Conservation (phyloP, 2,329 filamentous ascomycete species). For the Thermoascus crustaceus region DNA sequence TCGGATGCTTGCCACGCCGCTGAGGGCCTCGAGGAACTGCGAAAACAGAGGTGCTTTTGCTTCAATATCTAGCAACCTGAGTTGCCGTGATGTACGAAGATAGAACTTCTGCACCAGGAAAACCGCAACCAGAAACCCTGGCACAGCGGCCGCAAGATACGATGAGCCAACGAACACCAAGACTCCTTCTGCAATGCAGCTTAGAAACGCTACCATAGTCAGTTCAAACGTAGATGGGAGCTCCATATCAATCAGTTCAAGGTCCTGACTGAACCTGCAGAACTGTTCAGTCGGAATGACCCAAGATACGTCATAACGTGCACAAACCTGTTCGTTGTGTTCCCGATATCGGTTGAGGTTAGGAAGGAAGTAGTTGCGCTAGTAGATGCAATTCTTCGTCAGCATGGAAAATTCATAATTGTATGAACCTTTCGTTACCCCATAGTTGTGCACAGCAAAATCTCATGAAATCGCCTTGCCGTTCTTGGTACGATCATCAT, state of each 20-base stretch:
- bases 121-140: slow-evolving; percentile 28
- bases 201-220: slow-evolving; percentile 11
- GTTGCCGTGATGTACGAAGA: slow-evolving; percentile 41
- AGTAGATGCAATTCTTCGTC: slow-evolving; percentile 5
- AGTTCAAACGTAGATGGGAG: slow-evolving; percentile 18
- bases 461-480: too few relatives aligned
- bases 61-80: slow-evolving; percentile 47
- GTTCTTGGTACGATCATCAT: too few relatives aligned
- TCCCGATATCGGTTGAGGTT: slow-evolving; percentile 5
- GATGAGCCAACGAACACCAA: slow-evolving; percentile 32
- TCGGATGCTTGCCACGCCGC: slow-evolving; percentile 43
- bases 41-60: slow-evolving; percentile 43
- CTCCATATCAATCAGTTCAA: slow-evolving; percentile 22
- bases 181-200: slow-evolving; percentile 21
- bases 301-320: slow-evolving; percentile 13
- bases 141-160: slow-evolving; percentile 33
- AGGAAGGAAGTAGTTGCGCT: slow-evolving; percentile 7
- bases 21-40: slow-evolving; percentile 44
- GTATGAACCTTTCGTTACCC: background rate
- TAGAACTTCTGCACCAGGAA: slow-evolving; percentile 40
- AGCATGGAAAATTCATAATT: slow-evolving; percentile 1
- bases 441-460: background rate
- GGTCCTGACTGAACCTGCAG: slow-evolving; percentile 23
- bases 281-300: slow-evolving; percentile 12
- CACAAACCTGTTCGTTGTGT: slow-evolving; percentile 10